phyloP scores from a whole-genome alignment of 768 basidiomycete genomes.

The Panus rudis region DNA sequence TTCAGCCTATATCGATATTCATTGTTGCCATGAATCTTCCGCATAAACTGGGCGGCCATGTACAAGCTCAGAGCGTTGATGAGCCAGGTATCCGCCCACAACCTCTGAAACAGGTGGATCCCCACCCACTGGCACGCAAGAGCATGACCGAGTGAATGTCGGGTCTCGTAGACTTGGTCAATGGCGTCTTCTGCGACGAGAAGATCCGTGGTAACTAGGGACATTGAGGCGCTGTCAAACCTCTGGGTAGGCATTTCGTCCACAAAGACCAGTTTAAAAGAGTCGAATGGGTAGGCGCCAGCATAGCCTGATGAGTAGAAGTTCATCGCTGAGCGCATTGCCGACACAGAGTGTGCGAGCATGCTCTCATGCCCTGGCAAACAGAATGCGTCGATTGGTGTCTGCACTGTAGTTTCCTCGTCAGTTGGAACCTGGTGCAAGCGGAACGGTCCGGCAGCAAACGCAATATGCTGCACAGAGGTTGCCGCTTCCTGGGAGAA shows the following conservation, averaged over 20 bases:
- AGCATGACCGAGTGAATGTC: conserved; percentile 80
- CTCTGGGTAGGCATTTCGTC: conserved; percentile 78
- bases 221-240: conserved; percentile 80
- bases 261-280: conserved; percentile 91
- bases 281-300: conserved; percentile 95
- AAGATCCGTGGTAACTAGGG: conserved; percentile 72
- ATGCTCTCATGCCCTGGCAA: conserved; percentile 80
- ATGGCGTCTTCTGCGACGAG: conserved; percentile 85
- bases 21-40: conserved; percentile 88
- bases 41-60: conserved; percentile 81
- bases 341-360: conserved; percentile 62
- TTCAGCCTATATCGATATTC: conserved; percentile 94
- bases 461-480: conserved; percentile 94
- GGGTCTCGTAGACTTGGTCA: conserved; percentile 87
- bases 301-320: conserved; percentile 87
- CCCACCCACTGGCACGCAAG: conserved; percentile 96
- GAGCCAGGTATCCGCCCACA: conserved; percentile 95
- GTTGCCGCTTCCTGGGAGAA: conserved; percentile 83
- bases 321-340: conserved; percentile 83
- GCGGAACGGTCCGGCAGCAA: conserved; percentile 94
- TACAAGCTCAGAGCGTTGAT: conserved; percentile 90
- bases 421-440: conserved; percentile 63
- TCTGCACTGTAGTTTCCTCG: conserved; percentile 48
- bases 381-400: conserved; percentile 86
- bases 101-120: conserved; percentile 90